Conservation (phyloP, 306 rosid genomes). For the Aeschynomene evenia region DNA sequence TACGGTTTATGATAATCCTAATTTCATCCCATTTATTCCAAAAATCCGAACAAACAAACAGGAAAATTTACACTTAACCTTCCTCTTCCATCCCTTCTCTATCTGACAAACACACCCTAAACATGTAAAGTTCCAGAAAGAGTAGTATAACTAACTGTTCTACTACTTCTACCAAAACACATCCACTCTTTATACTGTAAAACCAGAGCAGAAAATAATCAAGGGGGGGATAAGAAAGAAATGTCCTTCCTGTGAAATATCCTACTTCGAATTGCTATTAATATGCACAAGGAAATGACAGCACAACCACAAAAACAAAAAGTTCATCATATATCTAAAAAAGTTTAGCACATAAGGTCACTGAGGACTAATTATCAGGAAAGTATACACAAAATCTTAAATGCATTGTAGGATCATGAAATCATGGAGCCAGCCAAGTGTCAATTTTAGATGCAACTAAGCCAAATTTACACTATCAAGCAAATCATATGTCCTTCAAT, state of each 20-base stretch:
- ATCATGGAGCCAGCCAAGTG: not conserved
- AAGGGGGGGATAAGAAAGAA: not conserved
- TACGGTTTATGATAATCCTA: not conserved
- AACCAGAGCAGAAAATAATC: not conserved
- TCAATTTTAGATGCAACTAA: not conserved
- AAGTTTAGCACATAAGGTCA: not conserved
- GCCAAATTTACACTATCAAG: not conserved
- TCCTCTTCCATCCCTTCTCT: not conserved
- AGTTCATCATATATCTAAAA: not conserved
- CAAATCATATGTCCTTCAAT: not conserved
- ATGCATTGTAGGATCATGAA: not conserved
- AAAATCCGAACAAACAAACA: not conserved
- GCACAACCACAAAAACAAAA: not conserved
- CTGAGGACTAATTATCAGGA: not conserved
- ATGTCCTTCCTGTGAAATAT: not conserved
- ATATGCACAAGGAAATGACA: constrained; percentile 4
- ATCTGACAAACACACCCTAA: not conserved
- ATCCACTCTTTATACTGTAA: not conserved
- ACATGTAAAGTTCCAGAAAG: not conserved
- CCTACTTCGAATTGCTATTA: not conserved
- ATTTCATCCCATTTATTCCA: not conserved
- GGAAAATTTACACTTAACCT: not conserved
- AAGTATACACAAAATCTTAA: not conserved
- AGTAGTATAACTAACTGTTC: not conserved
- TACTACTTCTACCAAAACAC: not conserved